Conservation (phyloP, 140 eudicot genomes). For the Bidens hawaiensis region DNA sequence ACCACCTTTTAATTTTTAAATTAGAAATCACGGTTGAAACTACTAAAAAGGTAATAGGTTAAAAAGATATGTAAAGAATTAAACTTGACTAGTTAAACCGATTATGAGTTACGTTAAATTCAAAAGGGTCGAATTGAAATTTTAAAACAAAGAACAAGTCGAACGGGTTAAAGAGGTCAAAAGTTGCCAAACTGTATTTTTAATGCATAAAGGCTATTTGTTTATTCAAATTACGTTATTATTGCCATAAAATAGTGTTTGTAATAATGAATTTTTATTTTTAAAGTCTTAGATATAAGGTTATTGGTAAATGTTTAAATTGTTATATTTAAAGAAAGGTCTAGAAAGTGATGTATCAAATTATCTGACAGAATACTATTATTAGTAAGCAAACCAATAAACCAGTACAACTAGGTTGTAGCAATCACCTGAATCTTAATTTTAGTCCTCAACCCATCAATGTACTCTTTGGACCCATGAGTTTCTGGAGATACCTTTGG, state of each 20-base stretch:
- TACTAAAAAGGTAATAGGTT: not conserved
- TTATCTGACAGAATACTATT: not conserved
- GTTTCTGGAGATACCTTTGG: slow-evolving; percentile 32
- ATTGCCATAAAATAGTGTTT: not conserved
- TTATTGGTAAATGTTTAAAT: not conserved
- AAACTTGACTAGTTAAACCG: not conserved
- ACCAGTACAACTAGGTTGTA: not conserved
- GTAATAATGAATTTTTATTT: not conserved
- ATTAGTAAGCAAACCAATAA: not conserved
- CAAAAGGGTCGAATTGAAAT: not conserved
- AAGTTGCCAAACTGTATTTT: not conserved
- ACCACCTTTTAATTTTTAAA: not conserved
- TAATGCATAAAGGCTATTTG: not conserved
- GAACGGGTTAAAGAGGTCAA: not conserved
- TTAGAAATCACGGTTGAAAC: not conserved
- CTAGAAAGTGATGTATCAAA: not conserved
- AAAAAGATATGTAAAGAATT: not conserved
- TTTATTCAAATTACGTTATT: not conserved
- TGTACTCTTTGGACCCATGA: slow-evolving; percentile 50
- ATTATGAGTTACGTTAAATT: not conserved
- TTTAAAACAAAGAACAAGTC: not conserved
- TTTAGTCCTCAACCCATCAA: slow-evolving; percentile 65
- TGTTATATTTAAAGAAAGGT: not conserved
- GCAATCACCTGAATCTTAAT: slow-evolving; percentile 70
- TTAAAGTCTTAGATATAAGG: not conserved